Evolutionary conservation across 2,329 filamentous ascomycete species (phyloP), one percentile per base, ranked within the genome.

Genomic region (Ambrosiella xylebori): DNA sequence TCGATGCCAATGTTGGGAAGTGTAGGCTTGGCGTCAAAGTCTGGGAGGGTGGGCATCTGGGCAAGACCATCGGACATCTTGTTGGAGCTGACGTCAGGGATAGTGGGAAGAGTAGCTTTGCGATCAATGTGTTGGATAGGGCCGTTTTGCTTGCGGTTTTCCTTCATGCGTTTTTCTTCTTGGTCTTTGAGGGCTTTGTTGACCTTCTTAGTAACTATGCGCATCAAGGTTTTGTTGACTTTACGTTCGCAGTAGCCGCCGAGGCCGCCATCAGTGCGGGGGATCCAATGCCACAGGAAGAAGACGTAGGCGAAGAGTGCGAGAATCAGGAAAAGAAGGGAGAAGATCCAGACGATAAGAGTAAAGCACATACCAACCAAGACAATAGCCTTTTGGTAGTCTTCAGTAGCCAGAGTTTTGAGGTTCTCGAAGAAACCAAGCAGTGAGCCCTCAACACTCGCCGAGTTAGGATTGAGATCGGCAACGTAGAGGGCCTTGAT

Each of bases 291-390:
- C 79, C 86, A 95, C 5, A 98, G 77, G 69, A 95, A 98, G 65
- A 88, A 80, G 41, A 95, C 70, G 70, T 95, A 97, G 61, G 95
- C 82, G 1, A 94, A 65, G 19, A 82, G 73, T 0, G 87, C 88
- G 8, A 86, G 66, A n/a, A 91, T 72, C 55, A 97, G 75, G 49
- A 79, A 82, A 1, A 97, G 67, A 5, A 86, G 79, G 0, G 86
- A 85, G 64, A 97, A 82, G 12, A 89, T 76, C 91, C 91, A 97
- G 64, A 97, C 81, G 57, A 96, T 68, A 19, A 95, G 69, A 2
- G 91, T 96, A 71, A 95, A 97, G 62, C 89, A 73, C 93, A 97
- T 97, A 69, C 88, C 84, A 44, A 83, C 86, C 56, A 97, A 76
- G 64, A 96, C 86, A 61, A 93, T 72, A 1, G 86, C 87, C 69